Percentiles rank a stretch among this genome's conserved stretches.
Conservation (phyloP, 2,329 filamentous ascomycete species). For the Alternaria viburni region DNA sequence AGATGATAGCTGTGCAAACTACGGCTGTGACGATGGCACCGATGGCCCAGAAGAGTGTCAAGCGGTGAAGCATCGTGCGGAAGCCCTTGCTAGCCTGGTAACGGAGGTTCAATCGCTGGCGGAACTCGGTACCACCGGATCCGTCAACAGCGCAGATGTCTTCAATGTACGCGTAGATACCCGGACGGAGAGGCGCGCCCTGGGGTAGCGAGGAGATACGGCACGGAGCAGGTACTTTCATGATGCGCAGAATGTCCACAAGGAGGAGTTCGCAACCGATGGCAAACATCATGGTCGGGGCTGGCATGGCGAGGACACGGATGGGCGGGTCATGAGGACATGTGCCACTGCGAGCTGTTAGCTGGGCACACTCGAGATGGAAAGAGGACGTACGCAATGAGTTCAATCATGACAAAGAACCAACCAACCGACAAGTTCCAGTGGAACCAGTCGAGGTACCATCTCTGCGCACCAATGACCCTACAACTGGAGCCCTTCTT, state of each 20-base stretch:
- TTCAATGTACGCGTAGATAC: constrained; percentile 62
- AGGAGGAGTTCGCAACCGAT: constrained; percentile 60
- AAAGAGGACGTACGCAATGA: constrained; percentile 54
- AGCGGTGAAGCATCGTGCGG: constrained; percentile 58
- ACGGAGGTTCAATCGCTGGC: constrained; percentile 58
- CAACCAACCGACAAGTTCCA: constrained; percentile 63
- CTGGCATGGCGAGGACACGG: constrained; percentile 61
- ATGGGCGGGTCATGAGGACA: constrained; percentile 57
- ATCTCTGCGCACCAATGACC: constrained; percentile 55
- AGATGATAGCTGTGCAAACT: constrained; percentile 54
- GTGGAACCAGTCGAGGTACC: constrained; percentile 62
- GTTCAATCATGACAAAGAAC: constrained; percentile 63
- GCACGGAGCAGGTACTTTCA: constrained; percentile 55
- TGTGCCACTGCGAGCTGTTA: constrained; percentile 48
- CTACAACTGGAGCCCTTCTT: constrained; percentile 60
- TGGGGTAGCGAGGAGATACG: constrained; percentile 61
- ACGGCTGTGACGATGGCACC: constrained; percentile 51
- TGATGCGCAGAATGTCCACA: constrained; percentile 56
- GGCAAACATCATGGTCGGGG: constrained; percentile 58
- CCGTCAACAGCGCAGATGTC: constrained; percentile 62
- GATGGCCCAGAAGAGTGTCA: constrained; percentile 61
- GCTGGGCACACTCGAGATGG: background rate
- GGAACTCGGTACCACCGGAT: constrained; percentile 59
- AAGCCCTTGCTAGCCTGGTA: constrained; percentile 62
- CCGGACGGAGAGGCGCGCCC: constrained; percentile 59